phyloP scores from a whole-genome alignment of 768 basidiomycete genomes.

The Trichaptum fuscoviolaceum region DNA sequence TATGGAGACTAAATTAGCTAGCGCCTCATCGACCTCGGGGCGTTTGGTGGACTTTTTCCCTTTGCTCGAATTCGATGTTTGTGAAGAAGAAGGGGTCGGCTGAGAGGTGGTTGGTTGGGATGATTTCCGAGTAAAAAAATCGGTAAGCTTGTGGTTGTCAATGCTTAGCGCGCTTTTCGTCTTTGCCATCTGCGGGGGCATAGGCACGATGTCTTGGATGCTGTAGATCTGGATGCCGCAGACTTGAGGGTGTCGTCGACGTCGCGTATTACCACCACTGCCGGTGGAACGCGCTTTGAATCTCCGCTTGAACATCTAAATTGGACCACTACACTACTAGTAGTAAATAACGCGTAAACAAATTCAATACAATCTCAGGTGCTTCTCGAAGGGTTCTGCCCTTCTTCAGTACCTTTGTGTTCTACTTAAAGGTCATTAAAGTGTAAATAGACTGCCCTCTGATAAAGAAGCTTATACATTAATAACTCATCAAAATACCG shows the following conservation, averaged over 20 bases:
- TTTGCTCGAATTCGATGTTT: not conserved
- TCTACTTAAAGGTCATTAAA: no score
- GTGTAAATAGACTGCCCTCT: no score
- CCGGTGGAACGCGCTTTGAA: not conserved
- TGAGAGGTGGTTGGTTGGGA: not conserved
- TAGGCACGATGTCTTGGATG: no score
- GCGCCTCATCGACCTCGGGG: not conserved
- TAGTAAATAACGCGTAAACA: not conserved
- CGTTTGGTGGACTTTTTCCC: not conserved
- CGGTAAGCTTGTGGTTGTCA: not conserved
- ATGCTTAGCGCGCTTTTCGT: not conserved
- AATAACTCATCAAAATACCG: no score
- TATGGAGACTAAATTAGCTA: not conserved
- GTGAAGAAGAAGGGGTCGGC: not conserved
- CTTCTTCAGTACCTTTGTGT: no score
- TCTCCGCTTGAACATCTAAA: not conserved
- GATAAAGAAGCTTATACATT: no score
- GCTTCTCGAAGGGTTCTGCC: no score
- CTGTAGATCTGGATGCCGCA: no score
- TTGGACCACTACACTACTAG: not conserved
- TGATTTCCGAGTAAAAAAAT: not conserved
- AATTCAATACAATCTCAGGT: not conserved
- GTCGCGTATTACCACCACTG: not conserved
- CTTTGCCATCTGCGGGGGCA: not conserved
- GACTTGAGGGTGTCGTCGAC: not conserved